These are phyloP conservation scores for Alternaria alternata DNA, from an alignment of 2,329 filamentous ascomycete genomes.

Conservation along the genomic window DNA sequence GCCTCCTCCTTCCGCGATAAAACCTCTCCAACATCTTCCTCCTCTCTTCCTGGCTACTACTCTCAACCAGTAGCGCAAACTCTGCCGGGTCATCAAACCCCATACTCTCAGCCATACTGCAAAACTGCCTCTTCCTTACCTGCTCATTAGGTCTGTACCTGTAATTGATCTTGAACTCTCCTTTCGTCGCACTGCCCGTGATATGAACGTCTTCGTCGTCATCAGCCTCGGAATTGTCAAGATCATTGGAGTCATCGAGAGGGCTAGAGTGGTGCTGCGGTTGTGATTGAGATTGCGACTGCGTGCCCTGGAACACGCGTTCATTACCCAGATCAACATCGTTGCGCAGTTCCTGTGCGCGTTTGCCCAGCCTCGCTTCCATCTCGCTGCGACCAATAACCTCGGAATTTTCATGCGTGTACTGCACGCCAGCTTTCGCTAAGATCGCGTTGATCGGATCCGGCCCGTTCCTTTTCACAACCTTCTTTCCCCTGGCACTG, in stretches of 20 bases:
- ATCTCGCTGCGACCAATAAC: conserved; percentile 91
- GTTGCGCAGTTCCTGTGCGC: conserved; percentile 70
- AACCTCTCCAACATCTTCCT: conserved; percentile 81
- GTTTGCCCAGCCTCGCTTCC: conserved; percentile 83
- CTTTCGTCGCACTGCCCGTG: conserved; percentile 20
- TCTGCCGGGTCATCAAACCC: conserved; percentile 79
- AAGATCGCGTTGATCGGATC: conserved; percentile 91
- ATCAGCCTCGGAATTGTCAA: conserved; percentile 12
- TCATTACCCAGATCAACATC: conserved; percentile 61
- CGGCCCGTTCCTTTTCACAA: conserved; percentile 56
- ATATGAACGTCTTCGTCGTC: conserved; percentile 31
- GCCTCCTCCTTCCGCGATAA: conserved; percentile 72
- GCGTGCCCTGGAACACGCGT: conserved; percentile 64
- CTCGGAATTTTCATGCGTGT: conserved; percentile 96
- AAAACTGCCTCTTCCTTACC: conserved; percentile 84
- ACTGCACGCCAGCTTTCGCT: conserved; percentile 85
- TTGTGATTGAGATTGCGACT: conserved; percentile 52
- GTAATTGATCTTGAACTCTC: conserved; percentile 59
- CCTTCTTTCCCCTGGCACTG: conserved; percentile 47
- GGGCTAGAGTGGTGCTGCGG: conserved; percentile 14
- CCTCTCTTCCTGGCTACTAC: conserved; percentile 85
- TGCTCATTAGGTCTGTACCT: conserved; percentile 76
- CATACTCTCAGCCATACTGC: conserved; percentile 83
- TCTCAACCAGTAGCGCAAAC: conserved; percentile 90
- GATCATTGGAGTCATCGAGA: conserved; percentile 17